phyloP scores from a whole-genome alignment of 192 early-diverging fungal species.

The Umbelopsis isabellina region DNA sequence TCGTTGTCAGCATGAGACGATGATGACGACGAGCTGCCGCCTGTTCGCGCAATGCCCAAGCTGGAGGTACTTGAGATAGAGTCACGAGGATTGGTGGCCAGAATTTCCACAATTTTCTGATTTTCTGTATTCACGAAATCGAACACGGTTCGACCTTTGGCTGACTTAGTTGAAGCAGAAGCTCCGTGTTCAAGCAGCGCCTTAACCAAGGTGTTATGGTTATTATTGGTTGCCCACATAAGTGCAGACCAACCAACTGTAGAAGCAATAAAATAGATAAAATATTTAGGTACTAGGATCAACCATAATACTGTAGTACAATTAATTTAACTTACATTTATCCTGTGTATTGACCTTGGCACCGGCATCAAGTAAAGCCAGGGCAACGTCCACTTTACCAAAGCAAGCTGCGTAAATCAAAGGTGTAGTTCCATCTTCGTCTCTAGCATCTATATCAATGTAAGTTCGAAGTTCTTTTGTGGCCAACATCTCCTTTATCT shows the following conservation, averaged over 20 bases:
- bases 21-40: conserved; percentile 36
- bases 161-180: conserved; percentile 64
- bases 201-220: conserved; percentile 72
- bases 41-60: conserved; percentile 25
- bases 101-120: conserved; percentile 53
- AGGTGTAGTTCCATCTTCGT: conserved; percentile 85
- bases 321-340: conserved; percentile 61
- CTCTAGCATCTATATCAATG: conserved; percentile 78
- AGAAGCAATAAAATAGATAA: background rate
- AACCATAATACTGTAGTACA: background rate
- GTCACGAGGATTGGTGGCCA: conserved; percentile 45
- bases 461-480: conserved; percentile 44
- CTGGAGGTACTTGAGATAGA: conserved; percentile 39
- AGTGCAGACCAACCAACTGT: conserved; percentile 85
- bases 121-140: conserved; percentile 70
- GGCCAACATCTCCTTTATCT: conserved; percentile 63
- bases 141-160: conserved; percentile 72
- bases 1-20: conserved; percentile 32
- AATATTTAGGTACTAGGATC: background rate
- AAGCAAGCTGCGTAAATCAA: conserved; percentile 90
- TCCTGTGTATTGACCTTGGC: conserved; percentile 79
- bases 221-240: conserved; percentile 89
- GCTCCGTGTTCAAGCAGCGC: conserved; percentile 81
- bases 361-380: conserved; percentile 70
- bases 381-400: conserved; percentile 75